These are phyloP conservation scores for Zygosaccharomyces gambellarensis DNA, from an alignment of 805 yeast species.

Conservation along the genomic window DNA sequence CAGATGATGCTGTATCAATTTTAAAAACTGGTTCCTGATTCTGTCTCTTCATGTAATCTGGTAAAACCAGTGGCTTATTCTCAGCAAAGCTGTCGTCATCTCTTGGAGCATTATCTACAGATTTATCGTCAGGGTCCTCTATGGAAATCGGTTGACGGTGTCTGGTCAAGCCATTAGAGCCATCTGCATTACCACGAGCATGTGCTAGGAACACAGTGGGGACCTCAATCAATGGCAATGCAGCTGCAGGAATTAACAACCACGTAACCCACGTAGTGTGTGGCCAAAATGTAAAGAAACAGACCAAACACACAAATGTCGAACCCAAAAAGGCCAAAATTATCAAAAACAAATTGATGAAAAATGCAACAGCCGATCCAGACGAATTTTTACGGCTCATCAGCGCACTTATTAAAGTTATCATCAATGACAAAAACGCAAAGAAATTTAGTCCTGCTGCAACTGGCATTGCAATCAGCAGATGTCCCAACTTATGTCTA, in stretches of 20 bases:
- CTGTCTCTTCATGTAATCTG: slow-evolving; percentile 8
- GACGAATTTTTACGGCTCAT: slow-evolving; percentile 16
- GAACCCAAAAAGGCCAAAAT: slow-evolving; percentile 50
- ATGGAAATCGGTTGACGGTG: slow-evolving; percentile 5
- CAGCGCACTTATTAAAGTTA: slow-evolving; percentile 32
- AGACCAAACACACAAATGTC: slow-evolving; percentile 50
- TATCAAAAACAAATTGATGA: slow-evolving; percentile 43
- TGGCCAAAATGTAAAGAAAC: slow-evolving; percentile 58
- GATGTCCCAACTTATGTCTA: slow-evolving; percentile 49
- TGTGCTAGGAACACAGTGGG: slow-evolving; percentile 46
- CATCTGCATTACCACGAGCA: neutral
- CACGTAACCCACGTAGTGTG: slow-evolving; percentile 67
- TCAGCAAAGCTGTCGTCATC: slow-evolving; percentile 9
- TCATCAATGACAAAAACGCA: slow-evolving; percentile 36
- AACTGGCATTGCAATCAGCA: slow-evolving; percentile 58
- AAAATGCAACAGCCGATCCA: slow-evolving; percentile 30
- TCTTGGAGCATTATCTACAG: slow-evolving; percentile 6
- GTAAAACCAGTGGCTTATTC: slow-evolving; percentile 11
- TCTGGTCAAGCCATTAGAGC: slow-evolving; percentile 16
- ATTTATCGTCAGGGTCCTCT: slow-evolving; percentile 24
- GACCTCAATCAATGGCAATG: slow-evolving; percentile 46
- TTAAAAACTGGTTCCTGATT: slow-evolving; percentile 12
- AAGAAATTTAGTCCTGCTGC: slow-evolving; percentile 60
- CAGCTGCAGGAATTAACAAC: slow-evolving; percentile 65
- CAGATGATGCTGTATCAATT: slow-evolving; percentile 13